Evolutionary conservation across 768 basidiomycete genomes (phyloP).

Genomic region (Basidioascus undulatus): DNA sequence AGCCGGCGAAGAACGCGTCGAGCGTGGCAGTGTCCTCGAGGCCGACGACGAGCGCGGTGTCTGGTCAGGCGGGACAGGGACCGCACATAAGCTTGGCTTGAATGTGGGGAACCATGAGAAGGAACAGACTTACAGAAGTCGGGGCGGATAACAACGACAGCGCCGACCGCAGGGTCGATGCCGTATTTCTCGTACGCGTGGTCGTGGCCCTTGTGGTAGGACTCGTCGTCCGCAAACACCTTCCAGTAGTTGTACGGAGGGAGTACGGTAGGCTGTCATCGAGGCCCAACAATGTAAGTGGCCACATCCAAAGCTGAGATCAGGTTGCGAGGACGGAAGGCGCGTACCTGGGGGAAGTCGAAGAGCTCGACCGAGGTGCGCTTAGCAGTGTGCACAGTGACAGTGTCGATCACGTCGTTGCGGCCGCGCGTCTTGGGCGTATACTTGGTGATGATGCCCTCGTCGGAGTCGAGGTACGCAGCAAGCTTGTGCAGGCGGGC

Average conservation of each 20-base stretch:
- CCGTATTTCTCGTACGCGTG: conserved; percentile 14
- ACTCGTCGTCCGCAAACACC: conserved; percentile 5
- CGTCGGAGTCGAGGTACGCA: conserved; percentile 10
- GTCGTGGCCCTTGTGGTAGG: conserved; percentile 11
- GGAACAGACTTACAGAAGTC: conserved; percentile 9
- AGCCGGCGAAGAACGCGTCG: conserved; percentile 11
- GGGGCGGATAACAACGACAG: conserved; percentile 12
- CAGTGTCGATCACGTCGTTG: background rate
- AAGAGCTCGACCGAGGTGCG: conserved; percentile 7
- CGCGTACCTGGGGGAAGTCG: conserved; percentile 9
- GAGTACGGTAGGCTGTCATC: conserved; percentile 9
- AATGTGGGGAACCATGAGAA: background rate
- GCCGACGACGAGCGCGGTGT: conserved; percentile 8
- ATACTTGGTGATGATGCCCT: conserved; percentile 12
- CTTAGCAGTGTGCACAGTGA: conserved; percentile 4
- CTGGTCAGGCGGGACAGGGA: background rate
- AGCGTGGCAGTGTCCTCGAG: conserved; percentile 10
- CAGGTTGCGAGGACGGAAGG: conserved; percentile 6
- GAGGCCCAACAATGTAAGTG: no score
- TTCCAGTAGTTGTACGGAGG: conserved; percentile 8
- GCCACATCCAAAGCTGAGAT: no score
- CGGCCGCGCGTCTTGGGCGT: conserved; percentile 10
- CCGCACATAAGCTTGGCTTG: no score
- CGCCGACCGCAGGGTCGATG: conserved; percentile 11
- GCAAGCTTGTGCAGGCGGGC: conserved; percentile 7